Evolutionary conservation across 441 rosid species (phyloP).

Genomic region (Cnidoscolus chayamansa): DNA sequence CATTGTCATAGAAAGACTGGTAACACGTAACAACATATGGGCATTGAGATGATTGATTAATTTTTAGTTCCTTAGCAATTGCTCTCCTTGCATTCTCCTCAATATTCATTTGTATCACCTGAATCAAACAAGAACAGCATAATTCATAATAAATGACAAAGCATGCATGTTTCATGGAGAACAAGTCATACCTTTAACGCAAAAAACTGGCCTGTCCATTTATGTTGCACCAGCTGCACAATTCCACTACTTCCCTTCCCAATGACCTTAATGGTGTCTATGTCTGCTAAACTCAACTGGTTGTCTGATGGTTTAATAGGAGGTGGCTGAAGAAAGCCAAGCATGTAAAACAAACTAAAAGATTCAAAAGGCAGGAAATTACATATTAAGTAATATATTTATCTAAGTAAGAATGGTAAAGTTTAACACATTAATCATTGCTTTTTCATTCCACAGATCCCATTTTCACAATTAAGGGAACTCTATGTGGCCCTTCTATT

Average conservation of each 20-base stretch:
- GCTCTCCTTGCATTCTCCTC: conserved; percentile 66
- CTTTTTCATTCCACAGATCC: not conserved
- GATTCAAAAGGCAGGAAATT: not conserved
- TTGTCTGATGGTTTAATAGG: conserved; percentile 76
- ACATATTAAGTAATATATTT: not conserved
- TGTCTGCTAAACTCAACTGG: conserved; percentile 72
- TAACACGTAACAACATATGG: conserved; percentile 85
- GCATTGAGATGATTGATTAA: conserved; percentile 79
- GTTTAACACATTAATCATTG: not conserved
- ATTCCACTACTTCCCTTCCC: conserved; percentile 94
- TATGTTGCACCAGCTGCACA: conserved; percentile 93
- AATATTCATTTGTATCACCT: conserved; percentile 84
- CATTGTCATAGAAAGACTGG: conserved; percentile 79
- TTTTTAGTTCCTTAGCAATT: conserved; percentile 78
- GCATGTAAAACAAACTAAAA: not conserved
- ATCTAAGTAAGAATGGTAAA: not conserved
- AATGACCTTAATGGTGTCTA: conserved; percentile 69
- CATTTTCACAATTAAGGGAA: not conserved
- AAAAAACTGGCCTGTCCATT: conserved; percentile 91
- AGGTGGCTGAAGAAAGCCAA: conserved; percentile 53
- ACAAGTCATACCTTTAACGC: conserved; percentile 65
- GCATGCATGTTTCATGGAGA: not conserved
- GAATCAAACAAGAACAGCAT: conserved; percentile 14
- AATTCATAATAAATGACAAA: not conserved
- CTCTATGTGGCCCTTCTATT: not conserved